Percentiles rank a stretch among this genome's conserved stretches.
Evolutionary conservation across 2,329 filamentous ascomycete genomes (phyloP).

Genomic region (Leptographium galeiforme): DNA sequence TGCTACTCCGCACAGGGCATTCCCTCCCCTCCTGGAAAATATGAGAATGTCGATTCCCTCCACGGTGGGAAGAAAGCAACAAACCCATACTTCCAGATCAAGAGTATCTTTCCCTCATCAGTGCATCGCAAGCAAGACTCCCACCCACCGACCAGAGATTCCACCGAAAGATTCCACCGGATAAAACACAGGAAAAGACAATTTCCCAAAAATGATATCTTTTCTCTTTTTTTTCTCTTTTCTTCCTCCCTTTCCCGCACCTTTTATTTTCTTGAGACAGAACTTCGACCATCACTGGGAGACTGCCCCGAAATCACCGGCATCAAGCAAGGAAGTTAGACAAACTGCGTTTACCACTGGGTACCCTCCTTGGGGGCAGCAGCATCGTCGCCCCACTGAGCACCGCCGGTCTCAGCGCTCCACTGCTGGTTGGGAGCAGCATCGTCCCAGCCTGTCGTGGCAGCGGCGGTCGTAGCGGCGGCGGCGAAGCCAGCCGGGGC

Average conservation of each 20-base stretch:
- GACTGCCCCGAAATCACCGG: neutral
- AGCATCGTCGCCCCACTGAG: conserved; percentile 38
- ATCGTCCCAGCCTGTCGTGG: conserved; percentile 36
- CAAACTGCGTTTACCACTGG: conserved; percentile 31
- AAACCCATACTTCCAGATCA: conserved; percentile 17
- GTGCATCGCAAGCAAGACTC: conserved; percentile 52
- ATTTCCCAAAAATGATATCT: neutral
- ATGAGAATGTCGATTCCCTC: neutral
- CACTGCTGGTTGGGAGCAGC: conserved; percentile 57
- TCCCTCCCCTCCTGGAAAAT: conserved; percentile 50
- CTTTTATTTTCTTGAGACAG: neutral
- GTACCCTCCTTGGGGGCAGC: conserved; percentile 31
- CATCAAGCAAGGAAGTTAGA: neutral
- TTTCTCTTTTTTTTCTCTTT: conserved; percentile 5
- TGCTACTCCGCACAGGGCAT: conserved; percentile 87
- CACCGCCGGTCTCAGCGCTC: conserved; percentile 45
- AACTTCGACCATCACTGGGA: neutral
- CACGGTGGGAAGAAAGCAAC: neutral
- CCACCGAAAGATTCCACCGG: neutral
- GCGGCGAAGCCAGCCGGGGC: conserved; percentile 57
- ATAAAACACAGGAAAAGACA: neutral
- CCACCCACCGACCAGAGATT: neutral
- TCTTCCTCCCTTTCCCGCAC: neutral
- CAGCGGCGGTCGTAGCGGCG: conserved; percentile 25
- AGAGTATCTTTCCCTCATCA: conserved; percentile 99